These are phyloP conservation scores for Zelonia costaricensis DNA, from an alignment of 208 protist genomes.

Conservation along the genomic window DNA sequence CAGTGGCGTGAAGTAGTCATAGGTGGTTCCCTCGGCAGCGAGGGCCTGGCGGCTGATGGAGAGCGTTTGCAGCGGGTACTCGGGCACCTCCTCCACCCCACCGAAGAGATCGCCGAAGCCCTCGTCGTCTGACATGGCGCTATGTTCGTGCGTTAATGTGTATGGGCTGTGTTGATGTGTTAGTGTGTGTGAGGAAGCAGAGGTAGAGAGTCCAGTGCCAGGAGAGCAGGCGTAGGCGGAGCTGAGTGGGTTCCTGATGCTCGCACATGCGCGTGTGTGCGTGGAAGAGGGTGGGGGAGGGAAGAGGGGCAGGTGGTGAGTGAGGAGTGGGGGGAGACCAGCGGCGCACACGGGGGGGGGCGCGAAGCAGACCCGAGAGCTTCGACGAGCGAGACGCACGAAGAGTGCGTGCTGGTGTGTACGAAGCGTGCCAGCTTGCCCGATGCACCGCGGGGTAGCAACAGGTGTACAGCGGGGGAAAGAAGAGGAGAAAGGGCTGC, in stretches of 20 bases:
- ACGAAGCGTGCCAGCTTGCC: no score
- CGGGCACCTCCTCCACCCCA: constrained; percentile 21
- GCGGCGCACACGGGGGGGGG: no score
- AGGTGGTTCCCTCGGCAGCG: constrained; percentile 48
- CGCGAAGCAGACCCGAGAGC: no score
- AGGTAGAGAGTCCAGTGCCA: neutral
- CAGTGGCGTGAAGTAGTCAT: constrained; percentile 46
- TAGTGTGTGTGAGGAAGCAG: neutral
- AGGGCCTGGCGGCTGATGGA: constrained; percentile 46
- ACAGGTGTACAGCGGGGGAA: neutral
- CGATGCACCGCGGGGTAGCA: no score
- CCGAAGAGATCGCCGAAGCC: constrained; percentile 59
- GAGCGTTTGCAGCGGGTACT: constrained; percentile 63
- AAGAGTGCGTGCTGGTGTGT: no score
- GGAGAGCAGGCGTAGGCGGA: no score
- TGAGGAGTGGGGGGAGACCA: no score
- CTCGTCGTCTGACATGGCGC: constrained; percentile 42
- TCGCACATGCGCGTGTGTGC: no score
- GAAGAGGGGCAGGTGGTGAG: no score
- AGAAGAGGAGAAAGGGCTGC: neutral
- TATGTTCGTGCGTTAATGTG: neutral
- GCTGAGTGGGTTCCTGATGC: no score
- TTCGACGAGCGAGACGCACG: no score
- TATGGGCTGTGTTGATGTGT: neutral
- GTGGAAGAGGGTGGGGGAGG: no score